Conservation (phyloP, 352 stramenopile species). For the Phytopythium ostracodes region DNA sequence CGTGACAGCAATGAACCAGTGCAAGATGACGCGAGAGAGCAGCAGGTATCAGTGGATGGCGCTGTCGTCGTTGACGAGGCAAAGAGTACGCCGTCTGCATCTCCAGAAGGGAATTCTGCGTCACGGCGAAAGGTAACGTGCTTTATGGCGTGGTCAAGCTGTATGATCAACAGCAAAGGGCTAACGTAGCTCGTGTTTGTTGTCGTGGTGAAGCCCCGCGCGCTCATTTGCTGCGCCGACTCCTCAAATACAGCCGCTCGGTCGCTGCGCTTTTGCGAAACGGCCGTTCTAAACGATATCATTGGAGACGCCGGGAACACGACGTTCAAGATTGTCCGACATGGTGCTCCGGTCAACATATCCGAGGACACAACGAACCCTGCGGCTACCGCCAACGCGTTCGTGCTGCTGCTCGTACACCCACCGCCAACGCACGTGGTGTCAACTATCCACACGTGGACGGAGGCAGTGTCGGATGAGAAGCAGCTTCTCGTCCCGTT, state of each 20-base stretch:
- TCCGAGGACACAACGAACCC: conserved; percentile 32
- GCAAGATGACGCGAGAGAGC: neutral
- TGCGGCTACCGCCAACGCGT: conserved; percentile 2
- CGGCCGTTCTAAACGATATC: conserved; percentile 35
- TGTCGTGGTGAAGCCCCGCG: conserved; percentile 24
- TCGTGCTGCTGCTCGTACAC: conserved; percentile 43
- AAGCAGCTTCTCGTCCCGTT: conserved; percentile 21
- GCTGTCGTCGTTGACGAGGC: neutral
- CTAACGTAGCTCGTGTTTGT: neutral
- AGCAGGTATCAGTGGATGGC: neutral
- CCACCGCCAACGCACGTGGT: conserved; percentile 21
- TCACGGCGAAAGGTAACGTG: neutral
- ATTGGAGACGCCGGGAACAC: conserved; percentile 45
- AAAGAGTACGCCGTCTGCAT: neutral
- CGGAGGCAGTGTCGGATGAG: conserved; percentile 3
- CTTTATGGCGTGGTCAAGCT: neutral
- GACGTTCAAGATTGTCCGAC: conserved; percentile 39
- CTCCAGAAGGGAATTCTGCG: neutral
- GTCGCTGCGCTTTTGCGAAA: conserved; percentile 30
- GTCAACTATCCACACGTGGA: conserved; percentile 22
- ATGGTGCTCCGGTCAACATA: conserved; percentile 32
- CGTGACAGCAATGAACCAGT: neutral
- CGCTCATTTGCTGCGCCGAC: conserved; percentile 34
- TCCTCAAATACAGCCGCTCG: neutral
- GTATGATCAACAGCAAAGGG: neutral